phyloP scores from a whole-genome alignment of 1,139 yeast species.

The Debaryomycetaceae sp. region DNA sequence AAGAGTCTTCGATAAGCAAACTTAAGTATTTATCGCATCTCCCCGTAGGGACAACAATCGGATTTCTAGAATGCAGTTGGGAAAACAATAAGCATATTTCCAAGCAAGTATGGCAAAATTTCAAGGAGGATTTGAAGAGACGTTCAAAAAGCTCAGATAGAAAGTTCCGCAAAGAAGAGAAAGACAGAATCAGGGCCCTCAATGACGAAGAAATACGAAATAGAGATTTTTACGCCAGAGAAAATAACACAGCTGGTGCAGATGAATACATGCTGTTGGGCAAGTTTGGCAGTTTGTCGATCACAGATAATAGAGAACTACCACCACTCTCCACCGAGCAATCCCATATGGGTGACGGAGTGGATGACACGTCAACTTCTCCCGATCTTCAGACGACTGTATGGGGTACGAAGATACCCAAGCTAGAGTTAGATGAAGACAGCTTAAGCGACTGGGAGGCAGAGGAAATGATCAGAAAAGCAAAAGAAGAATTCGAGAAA shows the following conservation, averaged over 20 bases:
- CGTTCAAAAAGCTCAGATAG: slow-evolving; percentile 53
- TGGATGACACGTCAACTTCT: slow-evolving; percentile 6
- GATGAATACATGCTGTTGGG: slow-evolving; percentile 10
- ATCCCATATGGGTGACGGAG: slow-evolving; percentile 4
- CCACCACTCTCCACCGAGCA: slow-evolving; percentile 16
- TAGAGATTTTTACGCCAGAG: slow-evolving; percentile 53
- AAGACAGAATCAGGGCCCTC: slow-evolving; percentile 57
- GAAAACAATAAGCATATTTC: slow-evolving; percentile 36
- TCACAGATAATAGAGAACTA: slow-evolving; percentile 27
- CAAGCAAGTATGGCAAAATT: slow-evolving; percentile 51
- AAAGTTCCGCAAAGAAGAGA: slow-evolving; percentile 64
- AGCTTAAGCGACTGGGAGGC: slow-evolving; percentile 43
- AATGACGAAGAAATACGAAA: slow-evolving; percentile 58
- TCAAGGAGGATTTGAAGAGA: slow-evolving; percentile 56
- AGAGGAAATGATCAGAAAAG: slow-evolving; percentile 48
- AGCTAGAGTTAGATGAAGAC: slow-evolving; percentile 26
- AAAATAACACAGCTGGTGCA: slow-evolving; percentile 36
- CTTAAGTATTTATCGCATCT: slow-evolving; percentile 76
- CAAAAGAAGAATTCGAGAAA: slow-evolving; percentile 43
- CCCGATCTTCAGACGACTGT: slow-evolving; percentile 37
- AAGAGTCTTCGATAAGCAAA: slow-evolving; percentile 52
- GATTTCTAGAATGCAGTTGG: slow-evolving; percentile 89
- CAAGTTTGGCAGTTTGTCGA: slow-evolving; percentile 28
- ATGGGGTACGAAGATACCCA: slow-evolving; percentile 60
- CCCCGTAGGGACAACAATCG: slow-evolving; percentile 82